Base-by-base conservation (phyloP, 2,329 filamentous ascomycete genomes). In the Atkinsonella texensis region DNA sequence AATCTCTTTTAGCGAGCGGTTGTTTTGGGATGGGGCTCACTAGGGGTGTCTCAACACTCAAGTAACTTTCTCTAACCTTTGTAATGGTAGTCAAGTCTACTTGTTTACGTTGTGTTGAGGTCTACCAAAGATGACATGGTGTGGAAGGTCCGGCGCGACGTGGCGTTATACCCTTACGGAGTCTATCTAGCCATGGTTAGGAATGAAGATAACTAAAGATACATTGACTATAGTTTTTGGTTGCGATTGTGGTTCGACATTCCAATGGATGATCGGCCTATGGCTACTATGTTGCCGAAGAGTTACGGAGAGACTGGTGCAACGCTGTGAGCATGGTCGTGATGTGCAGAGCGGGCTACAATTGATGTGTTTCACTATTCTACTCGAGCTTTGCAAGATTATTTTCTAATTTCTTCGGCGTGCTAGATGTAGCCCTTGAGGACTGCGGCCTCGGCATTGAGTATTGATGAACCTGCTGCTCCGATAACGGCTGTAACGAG, bases 391-490 rank as follows among this genome's bases (percentile, higher is more conserved):
- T 18, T 42, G 13, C 28, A 28, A 11, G n/a, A 3, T 42, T 18
- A 17, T 35, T 39, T 13, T 38, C 11, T 11, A 1, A 13, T 47
- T n/a, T 23, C 7, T 10, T 10, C 13, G 13, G 33, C 23, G 4
- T n/a, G 44, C 67, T 74, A 89, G 56, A 90, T 76, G 63, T 84
- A 88, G 5, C 90, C 91, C 74, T 95, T 94, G 58, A 96, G 79
- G 11, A 95, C 83, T 23, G 89, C 89, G 31, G 89, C 89, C 68
- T 96, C 91, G 31, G 90, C 89, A 63, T 97, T 97, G 60, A 97
- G 70, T 69, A 97, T 95, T 33, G 88, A 95, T 2, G 89, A 94
- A 11, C 93, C 93, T n/a, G 91, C 90, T 33, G 93, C 93, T 58
- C 91, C 91, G 65, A 98, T 91, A 52, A 98, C 86, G 55, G 91